These are phyloP conservation scores for Microdochium nivale DNA, from an alignment of 2,329 filamentous ascomycete genomes.

Conservation along the genomic window DNA sequence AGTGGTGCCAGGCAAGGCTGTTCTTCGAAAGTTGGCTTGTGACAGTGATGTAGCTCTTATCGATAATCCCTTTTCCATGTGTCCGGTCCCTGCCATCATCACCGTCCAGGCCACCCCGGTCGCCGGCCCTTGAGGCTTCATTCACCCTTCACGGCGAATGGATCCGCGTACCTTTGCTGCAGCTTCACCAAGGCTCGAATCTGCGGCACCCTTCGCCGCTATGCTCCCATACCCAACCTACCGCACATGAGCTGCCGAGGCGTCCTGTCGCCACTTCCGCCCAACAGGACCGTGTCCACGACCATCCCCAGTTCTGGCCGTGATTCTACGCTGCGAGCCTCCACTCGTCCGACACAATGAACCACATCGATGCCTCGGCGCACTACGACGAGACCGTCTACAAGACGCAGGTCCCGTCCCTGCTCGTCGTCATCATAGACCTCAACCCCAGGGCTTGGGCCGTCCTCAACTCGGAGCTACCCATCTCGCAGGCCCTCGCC, in stretches of 20 bases:
- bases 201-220: too few relatives aligned
- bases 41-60: neutral
- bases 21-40: too few relatives aligned
- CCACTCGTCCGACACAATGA: slow-evolving; percentile 31
- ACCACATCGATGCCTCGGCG: slow-evolving; percentile 47
- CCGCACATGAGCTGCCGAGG: neutral
- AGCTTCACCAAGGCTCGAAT: too few relatives aligned
- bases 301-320: neutral
- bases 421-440: slow-evolving; percentile 86
- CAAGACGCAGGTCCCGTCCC: slow-evolving; percentile 58
- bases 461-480: slow-evolving; percentile 62
- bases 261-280: too few relatives aligned
- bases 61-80: neutral
- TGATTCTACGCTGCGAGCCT: neutral
- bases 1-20: too few relatives aligned
- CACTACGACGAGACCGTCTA: slow-evolving; percentile 47
- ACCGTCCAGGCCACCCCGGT: neutral
- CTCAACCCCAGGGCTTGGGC: slow-evolving; percentile 96
- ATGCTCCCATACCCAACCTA: too few relatives aligned
- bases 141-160: too few relatives aligned
- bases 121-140: too few relatives aligned
- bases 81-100: too few relatives aligned
- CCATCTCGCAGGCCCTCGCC: slow-evolving; percentile 76
- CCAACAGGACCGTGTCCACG: neutral
- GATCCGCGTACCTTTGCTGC: too few relatives aligned